phyloP scores from a whole-genome alignment of 2,329 filamentous ascomycete genomes.

The Calonectria pauciramosa region DNA sequence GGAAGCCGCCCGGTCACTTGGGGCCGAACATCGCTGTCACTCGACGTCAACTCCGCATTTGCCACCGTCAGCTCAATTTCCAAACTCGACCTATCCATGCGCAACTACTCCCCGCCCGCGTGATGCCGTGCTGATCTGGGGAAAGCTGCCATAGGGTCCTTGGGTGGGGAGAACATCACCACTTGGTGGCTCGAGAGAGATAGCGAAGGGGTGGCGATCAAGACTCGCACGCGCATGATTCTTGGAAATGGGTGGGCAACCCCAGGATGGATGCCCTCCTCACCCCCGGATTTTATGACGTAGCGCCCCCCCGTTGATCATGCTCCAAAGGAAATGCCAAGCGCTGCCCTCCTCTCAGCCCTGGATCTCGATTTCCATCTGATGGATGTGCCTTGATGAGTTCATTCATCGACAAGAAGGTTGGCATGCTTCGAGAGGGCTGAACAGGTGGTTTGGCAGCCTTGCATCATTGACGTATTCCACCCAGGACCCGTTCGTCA shows the following conservation, averaged over 20 bases:
- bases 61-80: background rate
- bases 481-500: slow-evolving; percentile 15
- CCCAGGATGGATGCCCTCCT: background rate
- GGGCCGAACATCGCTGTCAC: background rate
- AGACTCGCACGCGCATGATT: background rate
- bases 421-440: background rate
- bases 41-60: background rate
- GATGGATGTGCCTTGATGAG: slow-evolving; percentile 4
- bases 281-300: slow-evolving; percentile 41
- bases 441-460: slow-evolving; percentile 23
- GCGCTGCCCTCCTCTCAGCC: slow-evolving; percentile 14
- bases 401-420: background rate
- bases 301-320: slow-evolving; percentile 25
- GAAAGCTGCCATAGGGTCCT: background rate
- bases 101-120: background rate
- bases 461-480: slow-evolving; percentile 37
- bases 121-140: slow-evolving; percentile 13
- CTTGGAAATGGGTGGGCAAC: background rate
- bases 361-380: slow-evolving; percentile 39
- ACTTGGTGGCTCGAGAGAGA: background rate
- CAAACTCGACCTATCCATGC: slow-evolving; percentile 2
- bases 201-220: background rate
- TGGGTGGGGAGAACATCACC: background rate
- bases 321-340: background rate
- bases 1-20: background rate